phyloP scores from a whole-genome alignment of 2,329 filamentous ascomycete genomes.

The Pyrenophora graminea region DNA sequence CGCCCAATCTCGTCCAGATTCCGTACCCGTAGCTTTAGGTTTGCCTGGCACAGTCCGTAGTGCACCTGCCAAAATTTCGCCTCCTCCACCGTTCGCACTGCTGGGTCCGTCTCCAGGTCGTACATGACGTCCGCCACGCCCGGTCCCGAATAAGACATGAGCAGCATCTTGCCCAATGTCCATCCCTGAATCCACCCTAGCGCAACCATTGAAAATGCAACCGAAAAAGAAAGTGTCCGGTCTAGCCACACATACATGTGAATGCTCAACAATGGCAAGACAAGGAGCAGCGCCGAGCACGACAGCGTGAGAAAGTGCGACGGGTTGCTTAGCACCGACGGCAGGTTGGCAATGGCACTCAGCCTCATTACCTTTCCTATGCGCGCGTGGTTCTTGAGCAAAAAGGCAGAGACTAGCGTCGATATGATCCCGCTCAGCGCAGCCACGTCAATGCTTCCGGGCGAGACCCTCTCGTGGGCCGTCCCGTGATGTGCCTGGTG shows the following conservation, averaged over 20 bases:
- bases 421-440: slow-evolving; percentile 79
- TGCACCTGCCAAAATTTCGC: slow-evolving; percentile 99
- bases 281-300: slow-evolving; percentile 77
- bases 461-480: slow-evolving; percentile 66
- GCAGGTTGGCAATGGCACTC: slow-evolving; percentile 77
- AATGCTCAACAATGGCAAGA: slow-evolving; percentile 80
- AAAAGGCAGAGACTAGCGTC: slow-evolving; percentile 83
- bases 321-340: slow-evolving; percentile 88
- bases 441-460: slow-evolving; percentile 79
- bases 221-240: slow-evolving; percentile 75
- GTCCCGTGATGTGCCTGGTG: slow-evolving; percentile 76
- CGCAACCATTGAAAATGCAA: slow-evolving; percentile 85
- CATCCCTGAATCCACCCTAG: slow-evolving; percentile 83
- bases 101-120: slow-evolving; percentile 81
- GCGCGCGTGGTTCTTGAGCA: slow-evolving; percentile 85
- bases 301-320: slow-evolving; percentile 92
- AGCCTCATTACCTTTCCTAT: slow-evolving; percentile 92
- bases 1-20: slow-evolving; percentile 69
- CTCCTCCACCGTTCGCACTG: slow-evolving; percentile 78
- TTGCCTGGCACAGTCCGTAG: slow-evolving; percentile 95
- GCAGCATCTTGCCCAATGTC: slow-evolving; percentile 86
- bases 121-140: slow-evolving; percentile 74
- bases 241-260: slow-evolving; percentile 85
- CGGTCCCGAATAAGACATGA: slow-evolving; percentile 79
- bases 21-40: slow-evolving; percentile 75